These are phyloP conservation scores for Solanum hybrid DNA, from an alignment of 305 asterid species.

Conservation along the genomic window DNA sequence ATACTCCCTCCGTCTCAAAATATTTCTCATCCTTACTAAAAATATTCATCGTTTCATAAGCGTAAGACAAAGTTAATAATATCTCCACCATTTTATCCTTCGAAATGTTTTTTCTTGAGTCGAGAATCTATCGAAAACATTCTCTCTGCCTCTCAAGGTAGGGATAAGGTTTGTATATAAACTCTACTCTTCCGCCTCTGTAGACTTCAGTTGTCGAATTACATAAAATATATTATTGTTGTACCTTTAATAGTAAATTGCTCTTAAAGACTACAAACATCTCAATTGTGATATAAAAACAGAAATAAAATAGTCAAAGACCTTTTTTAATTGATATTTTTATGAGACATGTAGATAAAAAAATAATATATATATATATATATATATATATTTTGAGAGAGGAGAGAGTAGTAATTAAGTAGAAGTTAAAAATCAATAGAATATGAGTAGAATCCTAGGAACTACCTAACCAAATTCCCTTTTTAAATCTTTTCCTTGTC, in stretches of 20 bases:
- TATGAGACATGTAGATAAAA: not conserved
- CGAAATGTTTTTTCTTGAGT: not conserved
- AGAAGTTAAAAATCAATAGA: not conserved
- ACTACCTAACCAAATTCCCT: not conserved
- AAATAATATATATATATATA: not conserved
- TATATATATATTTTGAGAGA: not conserved
- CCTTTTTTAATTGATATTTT: not conserved
- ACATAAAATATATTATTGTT: not conserved
- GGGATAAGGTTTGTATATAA: not conserved
- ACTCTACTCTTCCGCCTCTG: not conserved
- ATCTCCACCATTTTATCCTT: not conserved
- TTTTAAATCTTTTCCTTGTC: not conserved
- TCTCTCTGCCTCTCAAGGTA: not conserved
- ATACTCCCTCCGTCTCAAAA: not conserved
- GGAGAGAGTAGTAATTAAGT: not conserved
- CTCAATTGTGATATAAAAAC: not conserved
- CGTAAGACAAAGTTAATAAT: not conserved
- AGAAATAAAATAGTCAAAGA: not conserved
- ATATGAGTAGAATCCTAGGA: slow-evolving; percentile 1
- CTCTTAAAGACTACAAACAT: not conserved
- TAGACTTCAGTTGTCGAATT: accelerated
- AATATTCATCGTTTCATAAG: not conserved
- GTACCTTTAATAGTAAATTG: not conserved
- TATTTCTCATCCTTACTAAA: not conserved
- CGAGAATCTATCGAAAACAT: accelerated